These are phyloP conservation scores for Pyrus betulifolia DNA, from an alignment of 306 rosid genomes.

Conservation along the genomic window DNA sequence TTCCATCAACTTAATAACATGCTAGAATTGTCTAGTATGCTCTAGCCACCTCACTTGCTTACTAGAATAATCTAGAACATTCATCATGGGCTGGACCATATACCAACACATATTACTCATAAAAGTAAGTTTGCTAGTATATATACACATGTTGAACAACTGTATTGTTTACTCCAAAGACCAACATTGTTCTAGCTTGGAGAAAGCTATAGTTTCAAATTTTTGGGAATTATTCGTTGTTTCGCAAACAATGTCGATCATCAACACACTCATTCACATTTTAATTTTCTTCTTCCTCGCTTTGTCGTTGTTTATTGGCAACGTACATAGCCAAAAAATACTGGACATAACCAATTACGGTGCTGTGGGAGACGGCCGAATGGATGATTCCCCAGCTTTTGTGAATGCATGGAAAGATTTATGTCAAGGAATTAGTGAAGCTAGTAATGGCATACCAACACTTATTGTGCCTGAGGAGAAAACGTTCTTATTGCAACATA, in stretches of 20 bases:
- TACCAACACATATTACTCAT: too few relatives aligned
- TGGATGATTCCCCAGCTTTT: slow-evolving; percentile 24
- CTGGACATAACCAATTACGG: not conserved
- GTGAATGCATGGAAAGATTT: slow-evolving; percentile 17
- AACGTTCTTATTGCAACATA: slow-evolving; percentile 5
- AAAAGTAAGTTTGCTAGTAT: too few relatives aligned
- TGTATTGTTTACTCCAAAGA: too few relatives aligned
- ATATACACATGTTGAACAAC: too few relatives aligned
- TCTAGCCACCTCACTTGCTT: too few relatives aligned
- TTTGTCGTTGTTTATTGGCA: not conserved
- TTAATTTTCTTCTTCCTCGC: not conserved
- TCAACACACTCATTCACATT: not conserved
- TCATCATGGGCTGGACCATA: too few relatives aligned
- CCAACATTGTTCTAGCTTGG: too few relatives aligned
- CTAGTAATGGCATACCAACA: not conserved
- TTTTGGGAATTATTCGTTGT: not conserved
- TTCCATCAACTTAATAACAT: too few relatives aligned
- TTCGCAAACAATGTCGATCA: not conserved
- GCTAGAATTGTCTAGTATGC: too few relatives aligned
- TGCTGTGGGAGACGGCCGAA: not conserved
- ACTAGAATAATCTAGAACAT: too few relatives aligned
- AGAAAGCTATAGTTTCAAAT: not conserved
- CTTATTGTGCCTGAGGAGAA: not conserved
- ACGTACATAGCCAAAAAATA: not conserved
- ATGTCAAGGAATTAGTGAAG: slow-evolving; percentile 17